phyloP scores from a whole-genome alignment of 2,329 filamentous ascomycete genomes.

The Biscogniauxia mediterranea region DNA sequence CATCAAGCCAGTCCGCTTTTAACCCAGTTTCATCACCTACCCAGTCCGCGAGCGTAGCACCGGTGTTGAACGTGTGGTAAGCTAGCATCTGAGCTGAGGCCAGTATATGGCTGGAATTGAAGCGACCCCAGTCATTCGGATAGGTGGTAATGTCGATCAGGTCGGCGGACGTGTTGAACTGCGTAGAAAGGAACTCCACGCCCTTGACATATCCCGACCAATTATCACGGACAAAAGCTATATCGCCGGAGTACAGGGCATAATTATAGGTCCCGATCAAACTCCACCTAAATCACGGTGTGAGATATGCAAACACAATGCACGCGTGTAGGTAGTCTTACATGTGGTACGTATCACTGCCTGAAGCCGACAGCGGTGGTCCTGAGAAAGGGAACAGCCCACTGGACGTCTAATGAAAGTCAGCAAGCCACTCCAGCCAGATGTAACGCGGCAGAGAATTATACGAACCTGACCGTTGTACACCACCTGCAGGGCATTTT shows the following conservation, averaged over 20 bases:
- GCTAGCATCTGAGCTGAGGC: conserved; percentile 34
- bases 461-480: conserved; percentile 36
- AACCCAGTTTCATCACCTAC: conserved; percentile 40
- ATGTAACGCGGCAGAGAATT: background rate
- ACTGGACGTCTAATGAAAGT: conserved; percentile 10
- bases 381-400: conserved; percentile 30
- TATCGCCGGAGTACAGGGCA: conserved; percentile 53
- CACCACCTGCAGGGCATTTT: conserved; percentile 41
- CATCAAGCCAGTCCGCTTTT: conserved; percentile 38
- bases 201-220: conserved; percentile 49
- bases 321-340: conserved; percentile 17
- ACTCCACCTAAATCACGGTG: conserved; percentile 32
- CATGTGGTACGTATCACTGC: conserved; percentile 32
- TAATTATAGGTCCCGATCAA: conserved; percentile 60
- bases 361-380: conserved; percentile 21
- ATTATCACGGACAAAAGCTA: conserved; percentile 42
- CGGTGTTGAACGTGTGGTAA: conserved; percentile 54
- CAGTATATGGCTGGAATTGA: conserved; percentile 21
- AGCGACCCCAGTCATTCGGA: conserved; percentile 29
- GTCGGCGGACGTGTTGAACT: conserved; percentile 22
- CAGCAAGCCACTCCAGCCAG: background rate
- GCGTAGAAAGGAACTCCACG: conserved; percentile 34
- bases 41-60: conserved; percentile 49
- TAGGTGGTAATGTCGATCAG: conserved; percentile 24
- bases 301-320: conserved; percentile 1